A percentile compares a stretch with the other conserved stretches of the same genome.
These are phyloP conservation scores for Senna tora DNA, from an alignment of 306 rosid species.

Conservation along the genomic window DNA sequence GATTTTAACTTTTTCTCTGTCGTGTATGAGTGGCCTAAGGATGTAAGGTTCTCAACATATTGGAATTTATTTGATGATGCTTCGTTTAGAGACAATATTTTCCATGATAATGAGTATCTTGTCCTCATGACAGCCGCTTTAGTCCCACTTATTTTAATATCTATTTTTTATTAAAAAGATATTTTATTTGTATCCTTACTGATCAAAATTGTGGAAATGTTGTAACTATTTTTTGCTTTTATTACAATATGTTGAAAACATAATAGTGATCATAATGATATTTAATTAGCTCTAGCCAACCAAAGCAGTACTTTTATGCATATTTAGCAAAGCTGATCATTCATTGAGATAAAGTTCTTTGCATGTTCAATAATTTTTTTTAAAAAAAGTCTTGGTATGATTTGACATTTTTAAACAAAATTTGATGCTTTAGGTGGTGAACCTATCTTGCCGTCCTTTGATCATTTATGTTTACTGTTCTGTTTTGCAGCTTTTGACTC, in stretches of 20 bases:
- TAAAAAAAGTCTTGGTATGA: slow-evolving; percentile 4
- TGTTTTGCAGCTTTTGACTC: slow-evolving; percentile 83
- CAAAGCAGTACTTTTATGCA: background rate
- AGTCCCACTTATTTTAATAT: background rate
- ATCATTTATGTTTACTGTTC: slow-evolving; percentile 34
- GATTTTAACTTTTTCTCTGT: slow-evolving; percentile 96
- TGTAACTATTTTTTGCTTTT: slow-evolving; percentile 19
- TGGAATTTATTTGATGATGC: slow-evolving; percentile 34
- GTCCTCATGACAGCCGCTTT: slow-evolving; percentile 11
- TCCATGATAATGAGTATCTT: slow-evolving; percentile 30
- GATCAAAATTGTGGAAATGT: slow-evolving; percentile 12
- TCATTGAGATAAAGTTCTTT: slow-evolving; percentile 5
- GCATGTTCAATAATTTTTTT: background rate
- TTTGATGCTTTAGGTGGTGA: slow-evolving; percentile 30
- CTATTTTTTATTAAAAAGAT: slow-evolving; percentile 16
- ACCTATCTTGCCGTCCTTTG: slow-evolving; percentile 27
- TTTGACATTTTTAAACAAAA: slow-evolving; percentile 9
- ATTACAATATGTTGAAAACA: slow-evolving; percentile 13
- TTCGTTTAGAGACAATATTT: slow-evolving; percentile 24
- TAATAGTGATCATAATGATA: background rate
- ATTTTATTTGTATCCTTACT: background rate
- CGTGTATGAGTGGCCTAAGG: slow-evolving; percentile 95
- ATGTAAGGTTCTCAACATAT: slow-evolving; percentile 69
- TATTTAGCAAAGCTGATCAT: background rate
- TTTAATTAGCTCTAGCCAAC: slow-evolving; percentile 10